A percentile compares a stretch with the other conserved stretches of the same genome.
Evolutionary conservation across 73 alveolate genomes (phyloP).

Genomic region (Loxodes magnus): DNA sequence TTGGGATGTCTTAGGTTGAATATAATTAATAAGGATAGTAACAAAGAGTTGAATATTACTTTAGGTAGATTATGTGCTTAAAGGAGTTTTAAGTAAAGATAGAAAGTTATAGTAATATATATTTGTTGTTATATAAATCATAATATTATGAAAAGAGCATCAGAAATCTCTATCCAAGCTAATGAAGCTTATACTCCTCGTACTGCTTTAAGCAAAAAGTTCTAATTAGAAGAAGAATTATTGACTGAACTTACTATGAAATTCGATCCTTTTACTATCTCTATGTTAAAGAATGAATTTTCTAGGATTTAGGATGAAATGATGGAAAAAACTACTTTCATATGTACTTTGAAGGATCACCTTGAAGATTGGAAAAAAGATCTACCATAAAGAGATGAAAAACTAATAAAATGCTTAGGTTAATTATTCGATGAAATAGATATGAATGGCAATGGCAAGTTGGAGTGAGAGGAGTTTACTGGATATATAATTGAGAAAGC

Average conservation of each 20-base stretch:
- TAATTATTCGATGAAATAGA: slow-evolving; percentile 52
- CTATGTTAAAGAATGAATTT: slow-evolving; percentile 54
- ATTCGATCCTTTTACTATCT: slow-evolving; percentile 72
- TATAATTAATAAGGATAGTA: too few species aligned
- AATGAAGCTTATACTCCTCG: too few species aligned
- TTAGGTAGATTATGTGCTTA: too few species aligned
- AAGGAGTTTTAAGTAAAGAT: too few species aligned
- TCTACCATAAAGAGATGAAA: slow-evolving; percentile 48
- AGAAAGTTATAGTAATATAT: too few species aligned
- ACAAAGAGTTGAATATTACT: too few species aligned
- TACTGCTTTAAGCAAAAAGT: background rate
- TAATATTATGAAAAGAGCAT: too few species aligned
- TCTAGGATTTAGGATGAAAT: slow-evolving; percentile 27
- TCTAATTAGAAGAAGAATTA: slow-evolving; percentile 23
- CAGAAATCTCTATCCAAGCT: too few species aligned
- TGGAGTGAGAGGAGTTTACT: slow-evolving; percentile 74
- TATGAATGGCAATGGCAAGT: slow-evolving; percentile 46
- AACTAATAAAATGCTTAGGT: slow-evolving; percentile 30
- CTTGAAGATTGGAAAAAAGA: slow-evolving; percentile 52
- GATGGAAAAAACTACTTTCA: slow-evolving; percentile 32
- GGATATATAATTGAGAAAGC: slow-evolving; percentile 68
- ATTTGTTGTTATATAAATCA: too few species aligned
- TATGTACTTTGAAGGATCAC: slow-evolving; percentile 56
- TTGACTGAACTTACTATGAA: slow-evolving; percentile 50
- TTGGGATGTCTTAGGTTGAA: too few species aligned